Base-by-base conservation (phyloP, 73 alveolate genomes). In the Paramecium tetraurelia region DNA sequence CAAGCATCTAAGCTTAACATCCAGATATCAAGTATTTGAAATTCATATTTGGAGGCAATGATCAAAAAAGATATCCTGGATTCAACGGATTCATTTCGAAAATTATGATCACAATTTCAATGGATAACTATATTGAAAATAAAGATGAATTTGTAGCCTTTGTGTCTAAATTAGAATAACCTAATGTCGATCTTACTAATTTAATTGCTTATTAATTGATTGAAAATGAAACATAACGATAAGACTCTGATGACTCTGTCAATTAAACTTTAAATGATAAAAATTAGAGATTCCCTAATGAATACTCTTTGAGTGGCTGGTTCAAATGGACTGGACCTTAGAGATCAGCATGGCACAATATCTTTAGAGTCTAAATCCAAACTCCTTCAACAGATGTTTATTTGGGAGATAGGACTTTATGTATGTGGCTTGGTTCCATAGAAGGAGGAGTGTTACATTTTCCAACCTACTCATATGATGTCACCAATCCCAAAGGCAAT, bases 231-330 rank as follows among this genome's bases (percentile, higher is more conserved):
- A 71, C 27, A 31, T 2, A 10, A 35, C 33, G 86, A 31, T 8
- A 31, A 35, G 35, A 33, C 33, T 20, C 36, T 14, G 86, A 71
- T 22, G 86, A 71, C 0, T 57, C 72, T 20, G 6, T 46, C 2
- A 14, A 22, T 22, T 20, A 77, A 21, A 31, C 40, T 77, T 7
- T 77, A 9, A 59, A 33, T 46, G 71, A 77, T n/a, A 8, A 18
- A 7, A 22, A 77, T 1, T 31, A 77, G 35, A 38, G 40, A 40
- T 46, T 77, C 71, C 89, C 89, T 35, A 3, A 36, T 14, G 89
- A 77, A 46, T 77, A 77, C 44, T 35, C 89, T 1, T 14, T 77
- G 14, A 41, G 72, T 77, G 89, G 89, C 16, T 77, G 89, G 89
- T 77, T 77, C 20, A 77, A 77, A 43, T 77, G 68, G 68, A 22